A percentile compares a stretch with the other conserved stretches of the same genome.
These are phyloP conservation scores for Sclerotinia minor DNA, from an alignment of 2,329 filamentous ascomycete species.

Conservation along the genomic window DNA sequence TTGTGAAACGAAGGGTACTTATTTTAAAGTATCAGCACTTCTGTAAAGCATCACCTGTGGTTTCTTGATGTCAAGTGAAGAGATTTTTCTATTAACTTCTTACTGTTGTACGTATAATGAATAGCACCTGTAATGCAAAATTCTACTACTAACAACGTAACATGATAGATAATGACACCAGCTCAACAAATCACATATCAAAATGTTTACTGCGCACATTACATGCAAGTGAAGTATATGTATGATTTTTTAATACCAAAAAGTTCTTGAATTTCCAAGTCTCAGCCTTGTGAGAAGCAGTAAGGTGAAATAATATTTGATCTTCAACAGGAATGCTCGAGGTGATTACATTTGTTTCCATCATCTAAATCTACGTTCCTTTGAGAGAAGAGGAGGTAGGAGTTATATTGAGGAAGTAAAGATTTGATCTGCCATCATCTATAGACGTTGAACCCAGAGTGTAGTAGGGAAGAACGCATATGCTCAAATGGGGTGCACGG, in stretches of 20 bases:
- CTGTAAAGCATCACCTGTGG: background rate
- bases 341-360: slow-evolving; percentile 17
- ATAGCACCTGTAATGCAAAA: background rate
- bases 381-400: slow-evolving; percentile 30
- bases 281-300: slow-evolving; percentile 9
- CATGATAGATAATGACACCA: background rate
- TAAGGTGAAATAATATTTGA: background rate
- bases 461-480: slow-evolving; percentile 41
- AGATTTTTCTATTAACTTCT: background rate
- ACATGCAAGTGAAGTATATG: background rate
- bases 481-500: slow-evolving; percentile 41
- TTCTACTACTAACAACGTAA: background rate
- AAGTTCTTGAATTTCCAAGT: background rate
- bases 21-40: background rate
- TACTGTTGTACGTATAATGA: background rate
- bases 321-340: background rate
- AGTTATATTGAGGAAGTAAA: slow-evolving; percentile 35
- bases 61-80: slow-evolving; percentile 17
- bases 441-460: slow-evolving; percentile 42
- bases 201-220: background rate
- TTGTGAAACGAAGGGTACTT: slow-evolving; percentile 7
- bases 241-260: background rate
- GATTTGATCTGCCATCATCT: slow-evolving; percentile 41
- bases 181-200: background rate
- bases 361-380: slow-evolving; percentile 35